Evolutionary conservation across 495 filamentous ascomycete genomes (phyloP).

Genomic region (Oidiodendron maius): DNA sequence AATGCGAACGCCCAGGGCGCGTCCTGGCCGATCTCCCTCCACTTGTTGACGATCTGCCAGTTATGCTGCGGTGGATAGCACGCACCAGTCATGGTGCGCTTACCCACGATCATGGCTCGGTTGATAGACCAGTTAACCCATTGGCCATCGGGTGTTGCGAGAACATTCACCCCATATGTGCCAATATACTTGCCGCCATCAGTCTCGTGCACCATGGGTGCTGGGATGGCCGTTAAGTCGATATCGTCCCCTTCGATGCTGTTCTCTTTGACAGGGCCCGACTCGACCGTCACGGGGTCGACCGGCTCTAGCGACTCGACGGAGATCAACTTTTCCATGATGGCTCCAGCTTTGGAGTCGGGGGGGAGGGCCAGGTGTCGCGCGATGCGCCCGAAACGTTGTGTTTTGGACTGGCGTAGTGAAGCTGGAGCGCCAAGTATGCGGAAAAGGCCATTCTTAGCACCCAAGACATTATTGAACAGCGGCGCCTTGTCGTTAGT

Average conservation of each 20-base stretch:
- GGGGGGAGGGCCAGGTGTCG: constrained; percentile 29
- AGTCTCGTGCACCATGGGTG: constrained; percentile 26
- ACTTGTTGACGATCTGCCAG: constrained; percentile 32
- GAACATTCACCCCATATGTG: constrained; percentile 34
- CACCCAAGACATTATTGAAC: constrained; percentile 36
- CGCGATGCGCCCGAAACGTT: constrained; percentile 31
- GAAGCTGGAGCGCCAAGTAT: constrained; percentile 31
- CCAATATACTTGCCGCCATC: constrained; percentile 38
- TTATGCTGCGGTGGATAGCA: constrained; percentile 30
- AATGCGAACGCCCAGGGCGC: constrained; percentile 32
- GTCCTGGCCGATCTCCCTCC: constrained; percentile 31
- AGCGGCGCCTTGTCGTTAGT: constrained; percentile 33
- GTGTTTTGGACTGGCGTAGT: constrained; percentile 20
- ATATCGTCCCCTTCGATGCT: constrained; percentile 26
- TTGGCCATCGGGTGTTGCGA: constrained; percentile 29
- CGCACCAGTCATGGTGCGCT: constrained; percentile 26
- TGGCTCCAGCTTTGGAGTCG: constrained; percentile 25
- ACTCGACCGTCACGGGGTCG: constrained; percentile 18
- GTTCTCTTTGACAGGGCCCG: constrained; percentile 33
- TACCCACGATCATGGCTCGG: constrained; percentile 33
- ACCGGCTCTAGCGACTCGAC: constrained; percentile 24
- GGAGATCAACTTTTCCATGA: constrained; percentile 27
- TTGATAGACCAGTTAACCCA: constrained; percentile 42
- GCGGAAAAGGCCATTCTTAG: constrained; percentile 31
- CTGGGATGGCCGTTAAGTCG: constrained; percentile 31